Base-by-base conservation (phyloP, 306 rosid species). In the Hippophae rhamnoides region DNA sequence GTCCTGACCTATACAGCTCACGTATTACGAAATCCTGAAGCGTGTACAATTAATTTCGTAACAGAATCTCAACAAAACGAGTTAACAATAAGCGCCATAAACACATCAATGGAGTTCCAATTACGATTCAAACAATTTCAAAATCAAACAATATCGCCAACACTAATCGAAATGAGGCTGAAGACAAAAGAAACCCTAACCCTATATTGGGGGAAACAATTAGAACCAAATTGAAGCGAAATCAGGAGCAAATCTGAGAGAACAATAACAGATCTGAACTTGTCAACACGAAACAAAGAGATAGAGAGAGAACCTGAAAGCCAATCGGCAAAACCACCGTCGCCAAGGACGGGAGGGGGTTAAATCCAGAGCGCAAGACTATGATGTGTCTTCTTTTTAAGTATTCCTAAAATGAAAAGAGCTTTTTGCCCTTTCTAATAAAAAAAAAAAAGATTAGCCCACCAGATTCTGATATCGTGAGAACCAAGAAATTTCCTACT, bases 241-340 rank as follows among this genome's bases (percentile, higher is more conserved):
- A 66, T 58, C 41, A 25, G 43, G 12, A 23, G 25, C 12, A 67
- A 75, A 73, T 60, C 52, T 10, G 43, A 56, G 42, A 13, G 13
- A 64, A 48, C 44, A 25, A 43, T 59, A 56, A 50, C 61, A 59
- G 56, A 71, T 69, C 73, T 54, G 51, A 14, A 3, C 11, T 41
- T 14, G 69, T 31, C 60, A 55, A 73, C 52, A 31, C 74, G 8
- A 52, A 79, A 63, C 73, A 58, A 70, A 61, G 56, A 64, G 50
- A 43, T n/a, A 58, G 63, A 57, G 10, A 57, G 58, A 42, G 56
- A 62, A 88, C 95, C 95, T 81, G 84, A 80, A 69, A 77, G 76
- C 78, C 73, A 80, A 75, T 81, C 71, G 84, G 95, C 87, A 74
- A 76, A 83, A 80, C 80, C 83, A 85, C 96, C 99, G 96, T 79